These are phyloP conservation scores for Phytophthora pisi DNA, from an alignment of 352 stramenopile genomes.

Conservation along the genomic window DNA sequence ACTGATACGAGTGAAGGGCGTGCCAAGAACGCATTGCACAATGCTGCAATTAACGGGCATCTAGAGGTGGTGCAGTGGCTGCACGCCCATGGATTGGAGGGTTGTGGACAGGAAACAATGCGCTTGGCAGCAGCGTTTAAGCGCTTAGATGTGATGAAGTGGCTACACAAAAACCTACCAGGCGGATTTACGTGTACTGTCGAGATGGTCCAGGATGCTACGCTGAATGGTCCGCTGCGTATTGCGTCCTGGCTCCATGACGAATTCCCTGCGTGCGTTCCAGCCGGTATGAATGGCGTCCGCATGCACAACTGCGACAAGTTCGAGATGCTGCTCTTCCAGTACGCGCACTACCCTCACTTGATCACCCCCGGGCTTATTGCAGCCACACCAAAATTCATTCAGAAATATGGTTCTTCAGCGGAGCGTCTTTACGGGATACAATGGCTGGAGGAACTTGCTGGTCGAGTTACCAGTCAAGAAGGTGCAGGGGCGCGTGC, in stretches of 20 bases:
- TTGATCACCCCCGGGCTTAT: neutral
- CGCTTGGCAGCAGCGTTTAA: neutral
- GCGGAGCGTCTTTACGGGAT: neutral
- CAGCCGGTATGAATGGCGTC: neutral
- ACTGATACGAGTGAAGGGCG: neutral
- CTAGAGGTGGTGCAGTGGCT: neutral
- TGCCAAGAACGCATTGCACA: neutral
- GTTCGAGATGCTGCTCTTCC: slow-evolving; percentile 3
- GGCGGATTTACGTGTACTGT: neutral
- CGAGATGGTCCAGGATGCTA: neutral
- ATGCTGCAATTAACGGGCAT: neutral
- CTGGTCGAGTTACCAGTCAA: neutral
- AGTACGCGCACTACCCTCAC: neutral
- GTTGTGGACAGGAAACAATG: neutral
- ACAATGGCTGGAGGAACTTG: neutral
- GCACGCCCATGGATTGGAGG: neutral
- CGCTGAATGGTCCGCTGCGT: neutral
- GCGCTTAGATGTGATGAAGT: neutral
- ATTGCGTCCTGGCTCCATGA: neutral
- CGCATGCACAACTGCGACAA: neutral
- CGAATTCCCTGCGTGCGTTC: neutral
- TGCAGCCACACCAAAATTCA: neutral
- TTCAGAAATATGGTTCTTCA: neutral
- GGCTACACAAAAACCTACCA: neutral
- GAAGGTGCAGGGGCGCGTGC: neutral